Percentiles rank a stretch among this genome's conserved stretches.
Conservation (phyloP, 78 protist genomes). For the Protostelium mycophagum region DNA sequence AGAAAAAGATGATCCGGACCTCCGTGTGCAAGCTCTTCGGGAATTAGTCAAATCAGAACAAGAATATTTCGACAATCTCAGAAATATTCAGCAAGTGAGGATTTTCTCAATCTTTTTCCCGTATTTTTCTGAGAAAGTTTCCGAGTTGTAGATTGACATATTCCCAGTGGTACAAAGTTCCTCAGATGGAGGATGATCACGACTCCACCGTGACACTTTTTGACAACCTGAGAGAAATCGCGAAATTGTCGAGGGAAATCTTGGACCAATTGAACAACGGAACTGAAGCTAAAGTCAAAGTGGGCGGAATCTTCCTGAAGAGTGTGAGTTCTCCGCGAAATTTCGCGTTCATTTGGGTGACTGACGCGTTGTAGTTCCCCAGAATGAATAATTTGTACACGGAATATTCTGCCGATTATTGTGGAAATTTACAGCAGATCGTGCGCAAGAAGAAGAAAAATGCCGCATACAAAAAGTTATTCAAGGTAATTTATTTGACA, state of each 20-base stretch:
- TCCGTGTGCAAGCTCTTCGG: background rate
- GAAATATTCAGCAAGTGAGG: background rate
- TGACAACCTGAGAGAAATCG: background rate
- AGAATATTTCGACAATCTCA: background rate
- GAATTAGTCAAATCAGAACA: background rate
- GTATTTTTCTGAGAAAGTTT: too few species aligned
- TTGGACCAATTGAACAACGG: background rate
- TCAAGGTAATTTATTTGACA: background rate
- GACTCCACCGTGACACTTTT: background rate
- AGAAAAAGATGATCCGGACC: too few species aligned
- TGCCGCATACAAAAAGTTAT: background rate
- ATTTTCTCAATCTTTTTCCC: too few species aligned
- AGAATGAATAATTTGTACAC: background rate
- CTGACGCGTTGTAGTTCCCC: too few species aligned
- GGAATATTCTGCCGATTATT: background rate
- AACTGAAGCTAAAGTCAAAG: background rate
- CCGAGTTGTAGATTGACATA: too few species aligned
- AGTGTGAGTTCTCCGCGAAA: background rate
- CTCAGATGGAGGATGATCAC: background rate
- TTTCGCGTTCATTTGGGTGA: background rate
- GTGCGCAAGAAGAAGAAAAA: background rate
- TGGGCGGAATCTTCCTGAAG: background rate
- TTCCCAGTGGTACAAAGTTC: background rate
- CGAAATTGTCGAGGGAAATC: background rate
- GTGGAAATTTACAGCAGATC: background rate